Evolutionary conservation across 306 rosid species (phyloP).

Genomic region (Ormosia emarginata): DNA sequence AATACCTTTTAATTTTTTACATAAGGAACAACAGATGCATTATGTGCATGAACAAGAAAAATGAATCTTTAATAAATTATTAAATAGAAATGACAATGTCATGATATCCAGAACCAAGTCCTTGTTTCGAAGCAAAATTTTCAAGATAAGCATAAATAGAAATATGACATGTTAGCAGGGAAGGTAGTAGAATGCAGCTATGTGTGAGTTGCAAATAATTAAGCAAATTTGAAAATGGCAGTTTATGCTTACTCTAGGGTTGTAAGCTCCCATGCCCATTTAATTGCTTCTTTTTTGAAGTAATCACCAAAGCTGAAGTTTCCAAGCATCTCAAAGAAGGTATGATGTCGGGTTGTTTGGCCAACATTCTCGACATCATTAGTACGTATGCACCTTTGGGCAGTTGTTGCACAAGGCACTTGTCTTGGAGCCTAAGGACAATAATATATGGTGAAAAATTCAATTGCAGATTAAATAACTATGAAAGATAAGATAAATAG

Average conservation of each 20-base stretch:
- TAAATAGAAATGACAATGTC: not conserved
- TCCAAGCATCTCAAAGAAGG: slow-evolving; percentile 97
- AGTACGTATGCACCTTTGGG: slow-evolving; percentile 89
- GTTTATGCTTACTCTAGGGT: slow-evolving; percentile 60
- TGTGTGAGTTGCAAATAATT: not conserved
- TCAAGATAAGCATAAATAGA: not conserved
- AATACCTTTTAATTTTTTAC: not conserved
- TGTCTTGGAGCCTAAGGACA: slow-evolving; percentile 54
- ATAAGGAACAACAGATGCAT: not conserved
- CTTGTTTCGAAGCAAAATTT: not conserved
- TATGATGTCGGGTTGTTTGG: slow-evolving; percentile 79
- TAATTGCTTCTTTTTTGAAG: slow-evolving; percentile 90
- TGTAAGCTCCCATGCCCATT: slow-evolving; percentile 95
- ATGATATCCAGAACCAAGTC: not conserved
- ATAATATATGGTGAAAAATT: not conserved
- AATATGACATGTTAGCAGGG: not conserved
- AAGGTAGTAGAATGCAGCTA: not conserved
- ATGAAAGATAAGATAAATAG: no score
- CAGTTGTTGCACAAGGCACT: slow-evolving; percentile 77
- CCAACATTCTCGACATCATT: slow-evolving; percentile 92
- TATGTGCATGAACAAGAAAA: not conserved
- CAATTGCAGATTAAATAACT: no score
- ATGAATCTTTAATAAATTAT: not conserved
- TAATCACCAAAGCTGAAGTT: slow-evolving; percentile 97
- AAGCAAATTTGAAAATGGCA: no score